Evolutionary conservation across 768 basidiomycete species (phyloP).

Genomic region (Neoboletus brunneissimus): DNA sequence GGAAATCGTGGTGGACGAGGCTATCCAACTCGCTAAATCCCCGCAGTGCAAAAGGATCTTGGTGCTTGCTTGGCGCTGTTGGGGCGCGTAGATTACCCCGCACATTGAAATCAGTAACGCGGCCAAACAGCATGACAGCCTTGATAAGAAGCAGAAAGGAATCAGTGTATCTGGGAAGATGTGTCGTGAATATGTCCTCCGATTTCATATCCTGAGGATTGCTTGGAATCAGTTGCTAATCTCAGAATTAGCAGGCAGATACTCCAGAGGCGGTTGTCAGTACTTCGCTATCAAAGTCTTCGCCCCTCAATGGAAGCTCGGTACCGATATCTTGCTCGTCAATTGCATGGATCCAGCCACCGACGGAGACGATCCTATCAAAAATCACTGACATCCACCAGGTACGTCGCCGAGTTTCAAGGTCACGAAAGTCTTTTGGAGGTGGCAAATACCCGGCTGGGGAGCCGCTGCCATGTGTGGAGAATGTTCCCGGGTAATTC

Average conservation of each 20-base stretch:
- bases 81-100: constrained; percentile 66
- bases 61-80: constrained; percentile 65
- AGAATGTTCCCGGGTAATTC: constrained; percentile 84
- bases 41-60: constrained; percentile 65
- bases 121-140: constrained; percentile 79
- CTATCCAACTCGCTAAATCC: constrained; percentile 71
- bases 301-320: constrained; percentile 70
- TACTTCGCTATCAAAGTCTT: constrained; percentile 77
- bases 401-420: constrained; percentile 75
- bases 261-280: constrained; percentile 18
- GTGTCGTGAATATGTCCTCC: constrained; percentile 63
- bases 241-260: constrained; percentile 10
- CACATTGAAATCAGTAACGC: constrained; percentile 82
- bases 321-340: constrained; percentile 84
- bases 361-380: constrained; percentile 76
- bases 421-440: constrained; percentile 69
- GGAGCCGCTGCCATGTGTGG: constrained; percentile 61
- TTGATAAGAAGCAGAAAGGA: constrained; percentile 80
- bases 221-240: constrained; percentile 56
- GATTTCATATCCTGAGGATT: constrained; percentile 74
- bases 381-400: constrained; percentile 94
- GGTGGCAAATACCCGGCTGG: constrained; percentile 79
- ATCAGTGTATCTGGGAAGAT: constrained; percentile 77
- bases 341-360: constrained; percentile 84
- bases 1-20: constrained; percentile 63